Evolutionary conservation across 2,329 filamentous ascomycete genomes (phyloP), one percentile per base, ranked within the genome.

Genomic region (Hymenoscyphus infarciens): DNA sequence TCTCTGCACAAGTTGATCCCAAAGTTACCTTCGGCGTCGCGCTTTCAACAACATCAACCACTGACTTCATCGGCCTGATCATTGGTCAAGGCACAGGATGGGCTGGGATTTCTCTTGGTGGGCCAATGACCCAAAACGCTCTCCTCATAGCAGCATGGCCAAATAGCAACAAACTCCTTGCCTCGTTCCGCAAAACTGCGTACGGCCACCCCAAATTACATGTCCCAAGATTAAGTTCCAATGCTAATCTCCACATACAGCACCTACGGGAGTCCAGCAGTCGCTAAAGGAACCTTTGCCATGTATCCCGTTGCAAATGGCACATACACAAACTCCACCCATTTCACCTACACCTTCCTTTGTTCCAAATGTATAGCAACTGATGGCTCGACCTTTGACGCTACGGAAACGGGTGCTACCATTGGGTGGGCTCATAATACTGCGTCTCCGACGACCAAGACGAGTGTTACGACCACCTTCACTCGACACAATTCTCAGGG

Each of bases 21-120:
- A 59, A 39, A 16, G 29, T 31, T 5, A 25, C 55, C 22, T 62
- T 62, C 19, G 82, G 81, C 68, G 75, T 85, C 45, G 81, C 80
- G 1, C 70, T 84, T 1, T 82, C 83, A 1, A 75, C 81, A 64
- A 78, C 74, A 11, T 72, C 79, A 15, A 76, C 73, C 1, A 77
- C 77, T 11, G 83, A 86, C 71, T 79, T 85, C 66, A 83, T 86
- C 63, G 81, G 79, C 7, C 81, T 84, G 69, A 76, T 86, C 54
- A 78, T 83, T 1, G 64, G 64, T 3, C 75, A 79, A 61, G 76
- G 75, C 2, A 73, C 71, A 33, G 80, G 81, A 64, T 85, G 80
- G 77, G 79, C 77, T 57, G 82, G 79, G 63, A 75, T 82, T 27
- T 79, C 77, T 22, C 72, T 83, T 33, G 76, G 77, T 8, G 78